phyloP scores from a whole-genome alignment of 179 eudicot species.

The Spinacia oleracea region DNA sequence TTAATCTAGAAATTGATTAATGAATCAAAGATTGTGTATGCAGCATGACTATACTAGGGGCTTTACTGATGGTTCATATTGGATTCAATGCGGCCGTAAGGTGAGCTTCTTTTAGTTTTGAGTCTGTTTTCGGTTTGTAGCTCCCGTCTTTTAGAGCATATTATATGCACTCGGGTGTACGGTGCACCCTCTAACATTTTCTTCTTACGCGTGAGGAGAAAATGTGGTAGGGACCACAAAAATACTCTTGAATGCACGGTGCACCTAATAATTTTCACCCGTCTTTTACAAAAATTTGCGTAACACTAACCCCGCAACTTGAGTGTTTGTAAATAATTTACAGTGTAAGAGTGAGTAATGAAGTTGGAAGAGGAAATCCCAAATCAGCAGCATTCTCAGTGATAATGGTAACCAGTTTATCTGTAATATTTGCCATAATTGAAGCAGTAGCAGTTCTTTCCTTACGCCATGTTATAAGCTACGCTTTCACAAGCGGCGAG shows the following conservation, averaged over 20 bases:
- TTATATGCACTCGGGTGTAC: no score
- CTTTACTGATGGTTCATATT: neutral
- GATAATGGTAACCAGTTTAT: neutral
- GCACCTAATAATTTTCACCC: no score
- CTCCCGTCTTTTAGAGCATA: no score
- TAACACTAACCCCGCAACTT: no score
- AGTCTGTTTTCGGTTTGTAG: no score
- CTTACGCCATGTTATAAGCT: neutral
- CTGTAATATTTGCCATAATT: neutral
- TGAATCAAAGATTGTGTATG: neutral
- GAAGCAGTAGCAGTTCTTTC: neutral
- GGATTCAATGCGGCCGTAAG: conserved; percentile 3
- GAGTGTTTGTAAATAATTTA: neutral
- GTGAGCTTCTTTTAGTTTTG: neutral
- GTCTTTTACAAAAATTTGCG: no score
- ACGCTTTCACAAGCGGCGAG: neutral
- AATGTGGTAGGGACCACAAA: no score
- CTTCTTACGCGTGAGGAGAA: no score
- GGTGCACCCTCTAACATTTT: no score
- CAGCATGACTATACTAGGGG: neutral
- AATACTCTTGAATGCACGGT: no score
- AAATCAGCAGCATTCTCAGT: neutral
- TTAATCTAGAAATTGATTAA: neutral
- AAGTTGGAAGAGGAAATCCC: neutral
- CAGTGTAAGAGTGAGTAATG: neutral